These are phyloP conservation scores for Raffaelea deltoideospora DNA, from an alignment of 2,329 filamentous ascomycete genomes.

Conservation along the genomic window DNA sequence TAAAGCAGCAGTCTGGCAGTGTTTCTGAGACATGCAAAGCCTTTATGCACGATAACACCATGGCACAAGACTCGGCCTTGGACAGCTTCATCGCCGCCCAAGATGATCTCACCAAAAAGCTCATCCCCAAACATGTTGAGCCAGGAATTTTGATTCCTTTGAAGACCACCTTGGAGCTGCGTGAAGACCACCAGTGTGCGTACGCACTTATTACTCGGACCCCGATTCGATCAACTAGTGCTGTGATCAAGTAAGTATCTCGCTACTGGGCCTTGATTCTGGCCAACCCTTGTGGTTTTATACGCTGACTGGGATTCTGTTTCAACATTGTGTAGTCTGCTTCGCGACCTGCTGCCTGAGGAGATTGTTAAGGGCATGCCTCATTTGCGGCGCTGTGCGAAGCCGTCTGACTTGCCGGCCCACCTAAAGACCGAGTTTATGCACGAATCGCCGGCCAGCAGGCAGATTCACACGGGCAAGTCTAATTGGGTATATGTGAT, in stretches of 20 bases:
- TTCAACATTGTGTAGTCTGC: slow-evolving; percentile 28
- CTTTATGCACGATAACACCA: slow-evolving; percentile 2
- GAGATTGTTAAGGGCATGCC: slow-evolving; percentile 49
- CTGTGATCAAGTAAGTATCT: slow-evolving; percentile 52
- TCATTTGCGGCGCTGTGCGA: slow-evolving; percentile 64
- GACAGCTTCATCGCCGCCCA: slow-evolving; percentile 14
- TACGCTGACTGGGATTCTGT: neutral
- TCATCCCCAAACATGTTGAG: slow-evolving; percentile 19
- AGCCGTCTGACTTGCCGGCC: slow-evolving; percentile 50
- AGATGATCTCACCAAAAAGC: slow-evolving; percentile 16
- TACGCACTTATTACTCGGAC: slow-evolving; percentile 57
- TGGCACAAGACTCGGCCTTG: slow-evolving; percentile 8
- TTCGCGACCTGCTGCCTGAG: slow-evolving; percentile 41
- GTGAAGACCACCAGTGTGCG: slow-evolving; percentile 41
- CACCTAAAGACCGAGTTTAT: slow-evolving; percentile 48
- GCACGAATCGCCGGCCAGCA: slow-evolving; percentile 38
- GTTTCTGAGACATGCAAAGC: too few species aligned
- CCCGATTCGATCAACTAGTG: slow-evolving; percentile 56
- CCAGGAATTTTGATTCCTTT: slow-evolving; percentile 42
- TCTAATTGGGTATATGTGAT: slow-evolving; percentile 46
- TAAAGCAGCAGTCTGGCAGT: neutral
- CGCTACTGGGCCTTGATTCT: too few species aligned
- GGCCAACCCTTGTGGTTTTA: slow-evolving; percentile 1
- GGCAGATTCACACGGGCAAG: slow-evolving; percentile 43
- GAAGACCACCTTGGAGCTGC: slow-evolving; percentile 49